Evolutionary conservation across 2,329 filamentous ascomycete species (phyloP).

Genomic region (Emmonsia crescens): DNA sequence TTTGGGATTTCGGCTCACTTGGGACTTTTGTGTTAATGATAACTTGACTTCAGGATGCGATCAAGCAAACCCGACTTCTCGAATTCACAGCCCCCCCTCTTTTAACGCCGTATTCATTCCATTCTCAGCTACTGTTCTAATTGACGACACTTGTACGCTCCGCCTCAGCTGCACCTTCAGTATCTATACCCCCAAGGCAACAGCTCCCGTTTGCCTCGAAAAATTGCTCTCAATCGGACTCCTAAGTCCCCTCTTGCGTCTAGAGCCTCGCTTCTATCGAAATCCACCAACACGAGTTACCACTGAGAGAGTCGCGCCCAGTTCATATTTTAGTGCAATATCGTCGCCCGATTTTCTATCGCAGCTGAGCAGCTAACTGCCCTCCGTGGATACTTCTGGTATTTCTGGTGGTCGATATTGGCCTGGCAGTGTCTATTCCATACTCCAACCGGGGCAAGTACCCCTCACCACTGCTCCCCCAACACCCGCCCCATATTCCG

Average conservation of each 20-base stretch:
- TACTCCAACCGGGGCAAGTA: conserved; percentile 23
- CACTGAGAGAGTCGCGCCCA: neutral
- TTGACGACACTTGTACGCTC: neutral
- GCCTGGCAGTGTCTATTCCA: conserved; percentile 29
- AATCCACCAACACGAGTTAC: neutral
- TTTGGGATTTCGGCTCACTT: neutral
- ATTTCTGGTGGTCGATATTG: conserved; percentile 40
- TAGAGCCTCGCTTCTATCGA: no score
- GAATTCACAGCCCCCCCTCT: neutral
- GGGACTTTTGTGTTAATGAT: conserved; percentile 16
- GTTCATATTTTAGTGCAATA: neutral
- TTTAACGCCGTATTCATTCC: neutral
- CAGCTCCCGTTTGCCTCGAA: neutral
- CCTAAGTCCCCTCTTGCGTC: neutral
- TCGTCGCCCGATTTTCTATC: neutral
- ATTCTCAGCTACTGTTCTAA: neutral
- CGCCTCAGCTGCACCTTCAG: no score
- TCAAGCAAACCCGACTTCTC: neutral
- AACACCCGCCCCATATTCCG: conserved; percentile 30
- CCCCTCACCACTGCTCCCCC: conserved; percentile 30
- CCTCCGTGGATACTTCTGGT: conserved; percentile 41
- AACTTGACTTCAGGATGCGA: neutral
- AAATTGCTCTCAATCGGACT: neutral
- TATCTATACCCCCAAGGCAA: neutral
- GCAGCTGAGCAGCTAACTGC: conserved; percentile 18